Evolutionary conservation across 176 grass and related monocot species (phyloP), one percentile per base, ranked within the genome.

Genomic region (Aegilops sharonensis): DNA sequence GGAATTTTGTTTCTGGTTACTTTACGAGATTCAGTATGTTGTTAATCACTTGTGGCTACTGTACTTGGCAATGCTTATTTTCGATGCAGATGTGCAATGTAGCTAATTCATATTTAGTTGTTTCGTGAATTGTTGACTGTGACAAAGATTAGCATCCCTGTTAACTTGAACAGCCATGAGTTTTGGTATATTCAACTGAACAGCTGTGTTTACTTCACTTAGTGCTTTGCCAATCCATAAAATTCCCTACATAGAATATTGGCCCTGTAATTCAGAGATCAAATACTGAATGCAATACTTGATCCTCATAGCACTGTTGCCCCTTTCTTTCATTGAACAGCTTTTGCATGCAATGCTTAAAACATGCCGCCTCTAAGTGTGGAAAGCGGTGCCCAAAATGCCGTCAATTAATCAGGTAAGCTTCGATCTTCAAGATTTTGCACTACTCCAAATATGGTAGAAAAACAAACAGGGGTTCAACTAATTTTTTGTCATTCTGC

Each of bases 301-400:
- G 14, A 84, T 62, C 72, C 75, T 76, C 17, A 36, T 42, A 80
- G n/a, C 60, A 18, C 29, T 80, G 18, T 48, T 39, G 24, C 5
- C 30, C 67, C 4, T 59, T 86, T 56, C 64, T 59, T 86, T 45
- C 59, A 47, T 40, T 91, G 65, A 72, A 72, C 87, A 98, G 92
- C 79, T 98, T 96, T 82, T 98, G 92, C 72, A 87, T 96, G 79
- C 95, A 94, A 90, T 98, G 94, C 84, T 79, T 96, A 72, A 98
- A 94, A 71, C 71, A 76, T 63, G 88, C 94, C 13, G 87, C 94
- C 24, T 54, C 82, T 17, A 98, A 96, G 69, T 98, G 97, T 25
- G 92, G 97, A 75, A 98, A 91, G 77, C 72, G 87, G 20, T 98
- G 97, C 80, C 94, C 97, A 5, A 95, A 98, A 85, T 96, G 97